phyloP scores from a whole-genome alignment of 208 protist genomes.

The Vickermania ingenoplastis region DNA sequence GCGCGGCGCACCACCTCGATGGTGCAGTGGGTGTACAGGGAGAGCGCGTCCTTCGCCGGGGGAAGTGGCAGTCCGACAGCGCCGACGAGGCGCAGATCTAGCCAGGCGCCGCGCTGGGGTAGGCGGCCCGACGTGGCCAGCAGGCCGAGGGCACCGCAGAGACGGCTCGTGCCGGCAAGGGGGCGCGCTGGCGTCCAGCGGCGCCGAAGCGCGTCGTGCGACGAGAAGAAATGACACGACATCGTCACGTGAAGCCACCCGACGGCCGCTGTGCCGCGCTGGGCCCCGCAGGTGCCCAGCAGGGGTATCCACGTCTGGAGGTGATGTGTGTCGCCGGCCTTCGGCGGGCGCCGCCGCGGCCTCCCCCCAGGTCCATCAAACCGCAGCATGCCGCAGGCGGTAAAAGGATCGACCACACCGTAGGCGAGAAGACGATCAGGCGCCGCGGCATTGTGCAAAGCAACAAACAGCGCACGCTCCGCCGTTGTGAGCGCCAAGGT shows the following conservation, averaged over 20 bases:
- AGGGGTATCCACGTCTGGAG: neutral
- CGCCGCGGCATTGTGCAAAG: neutral
- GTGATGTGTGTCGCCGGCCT: neutral
- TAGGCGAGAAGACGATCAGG: neutral
- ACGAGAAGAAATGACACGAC: neutral
- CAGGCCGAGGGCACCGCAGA: neutral
- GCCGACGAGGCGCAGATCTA: neutral
- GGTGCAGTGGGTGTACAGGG: neutral
- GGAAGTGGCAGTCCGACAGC: neutral
- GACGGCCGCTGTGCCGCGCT: neutral
- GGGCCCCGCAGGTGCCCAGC: neutral
- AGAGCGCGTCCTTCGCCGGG: neutral
- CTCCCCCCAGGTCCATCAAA: neutral
- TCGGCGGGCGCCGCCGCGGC: neutral
- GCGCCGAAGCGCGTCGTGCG: neutral
- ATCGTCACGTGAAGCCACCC: neutral
- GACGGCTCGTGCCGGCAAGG: neutral
- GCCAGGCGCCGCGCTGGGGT: neutral
- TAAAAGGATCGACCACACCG: neutral
- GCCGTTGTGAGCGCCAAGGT: neutral
- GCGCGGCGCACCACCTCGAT: neutral
- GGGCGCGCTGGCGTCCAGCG: neutral
- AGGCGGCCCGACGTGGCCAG: too few relatives aligned
- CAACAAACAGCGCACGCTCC: neutral
- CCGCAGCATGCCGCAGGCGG: neutral